Base-by-base conservation (phyloP, 331 rosid species). In the Pyracantha coccinea region DNA sequence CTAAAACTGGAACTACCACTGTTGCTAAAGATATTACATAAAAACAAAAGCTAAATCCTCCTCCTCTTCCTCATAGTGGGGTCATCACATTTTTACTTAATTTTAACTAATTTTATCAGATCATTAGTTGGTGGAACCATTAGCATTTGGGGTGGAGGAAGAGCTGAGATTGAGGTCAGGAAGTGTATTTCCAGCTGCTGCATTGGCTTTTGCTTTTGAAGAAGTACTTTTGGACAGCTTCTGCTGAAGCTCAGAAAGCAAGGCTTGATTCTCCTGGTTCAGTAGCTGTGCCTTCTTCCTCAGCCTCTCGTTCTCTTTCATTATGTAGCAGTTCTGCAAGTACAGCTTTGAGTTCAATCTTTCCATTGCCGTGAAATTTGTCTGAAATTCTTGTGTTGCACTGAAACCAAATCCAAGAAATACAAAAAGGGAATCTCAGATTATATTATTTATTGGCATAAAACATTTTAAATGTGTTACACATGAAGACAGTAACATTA, bases 261-360 rank as follows among this genome's bases (percentile, higher is more conserved):
- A 86, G 7, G 78, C 90, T 54, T 95, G 99, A 76, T 95, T 95
- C 90, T 95, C 99, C 79, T 95, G 97, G 81, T 95, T 92, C 66
- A 95, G 90, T 79, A 92, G 69, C 79, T 92, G 98, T 1, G 99
- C 99, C 61, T 95, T 95, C 94, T 95, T 95, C 92, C 97, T 90
- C 7, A 95, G 85, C 81, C 86, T 90, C 77, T 95, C 99, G 45
- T 95, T 95, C 85, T 95, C 99, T 63, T 90, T 85, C 98, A 92
- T 85, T 85, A 95, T 95, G 94, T 88, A 89, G 82, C 96, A 91
- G 96, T 95, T 95, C 78, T 95, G 94, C 84, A 95, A 70, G 81
- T 87, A 92, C 79, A 95, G 89, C 86, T 95, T 90, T 60, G 99
- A 92, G 94, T 95, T 95, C 79, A 95, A 78, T 73, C 96, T 89